Percentiles rank a stretch among this genome's conserved stretches.
Evolutionary conservation across 495 filamentous ascomycete genomes (phyloP).

Genomic region (Daldinia concentrica): DNA sequence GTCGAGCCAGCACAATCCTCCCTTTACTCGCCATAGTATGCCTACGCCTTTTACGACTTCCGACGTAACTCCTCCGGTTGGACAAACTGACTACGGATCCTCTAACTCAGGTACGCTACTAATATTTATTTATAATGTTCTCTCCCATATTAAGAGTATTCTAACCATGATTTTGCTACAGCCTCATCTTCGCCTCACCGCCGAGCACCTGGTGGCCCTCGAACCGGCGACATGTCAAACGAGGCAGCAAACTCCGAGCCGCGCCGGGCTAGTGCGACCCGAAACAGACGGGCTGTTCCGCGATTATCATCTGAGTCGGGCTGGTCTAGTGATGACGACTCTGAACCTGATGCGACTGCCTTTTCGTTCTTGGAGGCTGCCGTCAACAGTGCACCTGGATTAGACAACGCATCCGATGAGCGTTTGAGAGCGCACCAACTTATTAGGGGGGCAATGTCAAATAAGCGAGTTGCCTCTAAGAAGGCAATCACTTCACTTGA

Average conservation of each 20-base stretch:
- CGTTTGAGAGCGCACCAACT: constrained; percentile 51
- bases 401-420: constrained; percentile 38
- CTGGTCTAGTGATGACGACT: constrained; percentile 37
- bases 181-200: constrained; percentile 28
- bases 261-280: constrained; percentile 17
- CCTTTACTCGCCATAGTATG: constrained; percentile 21
- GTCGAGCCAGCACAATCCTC: constrained; percentile 14
- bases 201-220: constrained; percentile 1
- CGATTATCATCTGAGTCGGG: constrained; percentile 22
- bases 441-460: constrained; percentile 50
- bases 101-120: constrained; percentile 25
- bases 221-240: not conserved
- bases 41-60: constrained; percentile 15
- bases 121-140: not conserved
- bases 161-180: constrained; percentile 2
- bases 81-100: not conserved
- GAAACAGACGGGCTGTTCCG: constrained; percentile 15
- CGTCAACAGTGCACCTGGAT: constrained; percentile 2
- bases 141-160: not conserved
- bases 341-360: constrained; percentile 27
- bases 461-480: constrained; percentile 57
- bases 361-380: constrained; percentile 30
- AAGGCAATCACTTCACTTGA: constrained; percentile 57
- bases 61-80: constrained; percentile 9
- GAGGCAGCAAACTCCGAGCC: constrained; percentile 1